Conservation (phyloP, 495 filamentous ascomycete genomes). For the Aspergillus asperescens region DNA sequence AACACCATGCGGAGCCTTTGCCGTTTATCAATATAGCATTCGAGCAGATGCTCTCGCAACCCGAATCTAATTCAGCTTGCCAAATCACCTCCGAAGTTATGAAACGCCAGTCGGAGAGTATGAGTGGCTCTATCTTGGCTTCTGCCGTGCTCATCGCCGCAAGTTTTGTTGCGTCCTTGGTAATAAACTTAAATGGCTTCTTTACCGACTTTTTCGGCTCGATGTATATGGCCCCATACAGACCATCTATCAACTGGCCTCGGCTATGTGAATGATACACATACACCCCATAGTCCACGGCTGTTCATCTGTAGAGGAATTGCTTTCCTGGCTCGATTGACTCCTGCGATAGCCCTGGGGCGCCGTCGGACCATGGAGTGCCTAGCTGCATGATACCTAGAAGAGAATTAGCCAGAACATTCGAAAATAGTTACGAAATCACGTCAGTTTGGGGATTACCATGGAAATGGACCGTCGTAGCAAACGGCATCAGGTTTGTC, state of each 20-base stretch:
- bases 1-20: slow-evolving; percentile 47
- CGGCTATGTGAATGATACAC: slow-evolving; percentile 50
- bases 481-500: slow-evolving; percentile 49
- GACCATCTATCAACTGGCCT: slow-evolving; percentile 51
- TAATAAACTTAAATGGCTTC: slow-evolving; percentile 45
- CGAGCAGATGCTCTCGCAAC: slow-evolving; percentile 29
- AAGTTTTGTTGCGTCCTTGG: slow-evolving; percentile 32
- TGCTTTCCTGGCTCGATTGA: slow-evolving; percentile 39
- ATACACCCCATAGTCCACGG: slow-evolving; percentile 27
- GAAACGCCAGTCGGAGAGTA: slow-evolving; percentile 49
- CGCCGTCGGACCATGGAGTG: slow-evolving; percentile 50
- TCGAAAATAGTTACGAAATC: background rate
- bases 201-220: slow-evolving; percentile 22
- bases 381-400: slow-evolving; percentile 34
- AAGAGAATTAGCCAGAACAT: background rate
- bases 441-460: slow-evolving; percentile 21
- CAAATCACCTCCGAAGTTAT: slow-evolving; percentile 1
- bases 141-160: slow-evolving; percentile 44
- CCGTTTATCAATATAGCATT: slow-evolving; percentile 54
- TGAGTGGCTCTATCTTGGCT: slow-evolving; percentile 35
- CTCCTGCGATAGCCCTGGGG: slow-evolving; percentile 46
- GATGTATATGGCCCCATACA: slow-evolving; percentile 51
- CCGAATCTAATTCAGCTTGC: slow-evolving; percentile 30
- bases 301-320: slow-evolving; percentile 47
- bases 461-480: slow-evolving; percentile 51